phyloP scores from a whole-genome alignment of 2,329 filamentous ascomycete genomes.

The Thielaviopsis ethacetica region DNA sequence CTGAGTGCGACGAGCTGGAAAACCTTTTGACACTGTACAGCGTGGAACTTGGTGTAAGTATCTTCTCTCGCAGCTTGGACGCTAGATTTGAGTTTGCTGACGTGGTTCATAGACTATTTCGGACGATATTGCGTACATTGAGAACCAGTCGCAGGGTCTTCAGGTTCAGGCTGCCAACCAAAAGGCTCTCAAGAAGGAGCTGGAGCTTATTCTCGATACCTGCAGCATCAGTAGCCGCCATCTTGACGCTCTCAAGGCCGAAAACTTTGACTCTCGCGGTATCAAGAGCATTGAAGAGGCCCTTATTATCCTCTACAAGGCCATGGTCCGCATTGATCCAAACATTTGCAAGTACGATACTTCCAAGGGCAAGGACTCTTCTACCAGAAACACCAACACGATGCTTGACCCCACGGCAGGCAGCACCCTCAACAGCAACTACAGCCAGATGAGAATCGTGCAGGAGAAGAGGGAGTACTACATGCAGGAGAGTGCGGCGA shows the following conservation, averaged over 20 bases:
- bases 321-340: slow-evolving; percentile 86
- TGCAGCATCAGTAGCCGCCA: slow-evolving; percentile 60
- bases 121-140: slow-evolving; percentile 92
- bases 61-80: not conserved
- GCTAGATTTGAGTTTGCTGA: not conserved
- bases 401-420: slow-evolving; percentile 22
- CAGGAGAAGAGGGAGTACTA: slow-evolving; percentile 92
- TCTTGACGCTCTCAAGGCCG: slow-evolving; percentile 55
- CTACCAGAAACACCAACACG: slow-evolving; percentile 13
- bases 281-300: slow-evolving; percentile 64
- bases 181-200: slow-evolving; percentile 77
- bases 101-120: slow-evolving; percentile 53
- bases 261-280: slow-evolving; percentile 57
- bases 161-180: slow-evolving; percentile 97
- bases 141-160: slow-evolving; percentile 89
- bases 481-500: slow-evolving; percentile 54
- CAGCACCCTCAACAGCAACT: slow-evolving; percentile 50
- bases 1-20: slow-evolving; percentile 91
- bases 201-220: slow-evolving; percentile 76
- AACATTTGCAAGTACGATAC: slow-evolving; percentile 42
- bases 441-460: slow-evolving; percentile 81
- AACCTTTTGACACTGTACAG: slow-evolving; percentile 87
- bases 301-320: slow-evolving; percentile 71
- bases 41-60: slow-evolving; percentile 73
- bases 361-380: slow-evolving; percentile 27